Evolutionary conservation across 768 basidiomycete species (phyloP), one percentile per base, ranked within the genome.

Genomic region (Leccinum boreale): DNA sequence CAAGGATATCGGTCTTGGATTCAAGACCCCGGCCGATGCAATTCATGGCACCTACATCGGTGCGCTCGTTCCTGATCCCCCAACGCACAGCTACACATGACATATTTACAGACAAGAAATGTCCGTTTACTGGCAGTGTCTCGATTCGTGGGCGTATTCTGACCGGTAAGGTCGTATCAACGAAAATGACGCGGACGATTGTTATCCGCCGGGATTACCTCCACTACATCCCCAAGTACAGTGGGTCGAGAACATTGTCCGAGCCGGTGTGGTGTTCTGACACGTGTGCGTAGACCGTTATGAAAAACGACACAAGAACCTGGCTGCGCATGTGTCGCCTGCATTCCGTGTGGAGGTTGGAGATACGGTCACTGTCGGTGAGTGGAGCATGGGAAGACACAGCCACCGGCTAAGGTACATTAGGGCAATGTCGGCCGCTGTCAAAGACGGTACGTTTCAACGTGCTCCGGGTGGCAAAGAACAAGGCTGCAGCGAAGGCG

Each of bases 361-460:
- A 28, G 97, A 98, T 74, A 78, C 81, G 56, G 97, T 98, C 65
- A 98, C 95, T 59, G 95, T 98, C 64, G 94, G 94, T 91, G 67
- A 65, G 90, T 86, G 6, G 42, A 51, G 64, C 65, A 50, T 46
- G 15, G 35, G 52, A 15, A 21, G 33, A 19, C 24, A 17, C 1
- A 6, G 4, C 42, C 46, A 39, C 26, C 4, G 6, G 46, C 62
- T 62, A 49, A 64, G 21, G 49, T 0, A 35, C 9, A 11, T 1
- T 31, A 94, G 94, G 94, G 35, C 97, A 99, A 85, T 99, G 97
- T 82, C 90, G 97, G 73, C 97, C 97, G 67, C 78, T 98, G 69
- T 98, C 97, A 60, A 99, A 99, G 79, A 98, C 96, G 33, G 93
- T 98, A 70, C 92, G 97, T 52, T 99, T 99, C 89, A 99, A 99